Evolutionary conservation across 208 protist species (phyloP), one percentile per base, ranked within the genome.

Genomic region (Porcisia deanei): DNA sequence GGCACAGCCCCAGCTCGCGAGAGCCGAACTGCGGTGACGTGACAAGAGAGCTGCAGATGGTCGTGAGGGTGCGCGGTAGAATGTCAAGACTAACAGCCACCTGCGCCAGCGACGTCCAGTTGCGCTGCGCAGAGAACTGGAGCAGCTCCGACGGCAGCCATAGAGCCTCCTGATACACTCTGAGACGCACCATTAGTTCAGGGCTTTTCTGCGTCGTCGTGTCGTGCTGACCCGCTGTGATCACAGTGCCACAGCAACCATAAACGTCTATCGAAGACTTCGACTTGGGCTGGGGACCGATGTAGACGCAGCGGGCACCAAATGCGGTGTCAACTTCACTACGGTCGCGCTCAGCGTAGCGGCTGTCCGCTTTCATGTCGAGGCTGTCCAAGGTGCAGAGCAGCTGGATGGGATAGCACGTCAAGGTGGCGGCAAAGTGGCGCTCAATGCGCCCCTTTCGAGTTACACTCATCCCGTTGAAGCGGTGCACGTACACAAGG

Each of bases 401-500:
- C 49, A 97, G 87, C 55, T 82, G 83, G 10, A 94, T 67, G 5
- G 94, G 89, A 81, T 96, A 97, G 81, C 91, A 93, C 55, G 84
- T 93, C 79, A 93, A 89, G 49, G 84, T 93, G 20, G 81, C 84
- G 43, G 87, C 75, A 80, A 96, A 97, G 76, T 88, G 87, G 3
- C 88, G 89, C 39, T 88, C 80, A 25, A 96, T 79, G 58, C 73
- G 82, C 53, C 91, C 89, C 18, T 88, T 79, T 52, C 81, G 77
- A 8, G 81, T 86, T 63, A 94, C 64, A 47, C 80, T 81, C 90
- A 97, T 94, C 34, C 91, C 89, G 47, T 81, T 85, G 77, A 97
- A 93, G 75, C 89, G 86, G 74, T 95, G 89, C 70, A 98, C 92
- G 79, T 94, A 92, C 39, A 97, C 85, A 41, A 98, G 84, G 7